These are phyloP conservation scores for Biscogniauxia marginata DNA, from an alignment of 2,329 filamentous ascomycete genomes.

Conservation along the genomic window DNA sequence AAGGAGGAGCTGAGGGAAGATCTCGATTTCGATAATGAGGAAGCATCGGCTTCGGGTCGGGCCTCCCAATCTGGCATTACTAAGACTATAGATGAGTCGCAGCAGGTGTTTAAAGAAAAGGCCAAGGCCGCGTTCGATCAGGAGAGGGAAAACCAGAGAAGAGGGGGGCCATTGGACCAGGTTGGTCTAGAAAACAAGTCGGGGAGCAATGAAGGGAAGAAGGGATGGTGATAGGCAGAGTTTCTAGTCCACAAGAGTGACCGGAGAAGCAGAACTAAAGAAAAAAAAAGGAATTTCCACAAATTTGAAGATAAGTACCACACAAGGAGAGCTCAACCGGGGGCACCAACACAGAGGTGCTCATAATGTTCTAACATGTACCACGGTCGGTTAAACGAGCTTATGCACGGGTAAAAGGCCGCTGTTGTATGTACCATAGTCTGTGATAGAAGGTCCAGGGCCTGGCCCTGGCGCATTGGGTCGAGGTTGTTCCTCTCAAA, in stretches of 20 bases:
- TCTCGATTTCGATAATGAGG: constrained; percentile 31
- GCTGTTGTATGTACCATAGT: not conserved
- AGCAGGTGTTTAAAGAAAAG: constrained; percentile 36
- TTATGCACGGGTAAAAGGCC: not conserved
- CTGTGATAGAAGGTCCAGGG: not conserved
- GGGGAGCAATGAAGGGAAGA: constrained; percentile 38
- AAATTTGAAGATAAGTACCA: no score
- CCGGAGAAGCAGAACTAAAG: not conserved
- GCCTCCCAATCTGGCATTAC: constrained; percentile 10
- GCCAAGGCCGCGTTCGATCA: constrained; percentile 45
- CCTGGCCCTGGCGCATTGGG: not conserved
- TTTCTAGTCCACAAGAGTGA: not conserved
- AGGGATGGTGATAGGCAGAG: constrained; percentile 44
- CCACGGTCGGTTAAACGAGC: not conserved
- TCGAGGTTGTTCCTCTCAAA: no score
- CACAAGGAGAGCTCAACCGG: not conserved
- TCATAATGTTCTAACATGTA: not conserved
- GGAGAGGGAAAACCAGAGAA: constrained; percentile 51
- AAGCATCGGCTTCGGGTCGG: constrained; percentile 30
- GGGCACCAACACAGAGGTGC: not conserved
- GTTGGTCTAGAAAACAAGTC: constrained; percentile 40
- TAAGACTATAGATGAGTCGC: constrained; percentile 32
- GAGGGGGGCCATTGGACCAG: constrained; percentile 51
- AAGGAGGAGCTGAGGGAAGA: constrained; percentile 29
- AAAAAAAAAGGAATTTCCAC: not conserved